phyloP scores from a whole-genome alignment of 1,284 basidiomycete genomes.

The Ceratobasidium theobromae region DNA sequence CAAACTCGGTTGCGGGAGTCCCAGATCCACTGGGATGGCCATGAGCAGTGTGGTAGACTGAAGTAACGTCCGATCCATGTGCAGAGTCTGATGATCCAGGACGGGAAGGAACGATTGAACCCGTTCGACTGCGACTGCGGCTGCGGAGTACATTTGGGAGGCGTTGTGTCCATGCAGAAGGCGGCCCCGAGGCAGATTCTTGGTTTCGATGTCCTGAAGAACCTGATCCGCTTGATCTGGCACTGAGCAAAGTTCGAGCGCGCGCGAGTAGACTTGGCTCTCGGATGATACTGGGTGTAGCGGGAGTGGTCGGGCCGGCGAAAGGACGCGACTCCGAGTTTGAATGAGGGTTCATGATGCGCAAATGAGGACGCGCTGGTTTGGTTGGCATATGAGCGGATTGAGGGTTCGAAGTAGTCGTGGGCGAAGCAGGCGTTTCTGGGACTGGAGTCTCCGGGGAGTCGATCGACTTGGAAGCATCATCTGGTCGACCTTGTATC shows the following conservation, averaged over 20 bases:
- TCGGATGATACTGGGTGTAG: background rate
- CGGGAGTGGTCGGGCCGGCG: background rate
- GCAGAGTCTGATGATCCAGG: background rate
- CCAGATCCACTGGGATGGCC: no score
- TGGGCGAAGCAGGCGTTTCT: background rate
- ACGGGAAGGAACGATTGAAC: background rate
- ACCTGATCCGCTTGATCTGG: background rate
- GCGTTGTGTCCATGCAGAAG: slow-evolving; percentile 24
- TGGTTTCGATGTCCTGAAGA: background rate
- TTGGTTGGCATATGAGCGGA: background rate
- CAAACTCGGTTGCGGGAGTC: slow-evolving; percentile 13
- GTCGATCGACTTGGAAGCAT: background rate
- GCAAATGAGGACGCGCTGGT: background rate
- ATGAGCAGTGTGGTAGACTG: slow-evolving; percentile 14
- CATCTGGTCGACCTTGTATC: background rate
- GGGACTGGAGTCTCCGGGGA: background rate
- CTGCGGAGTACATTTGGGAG: background rate
- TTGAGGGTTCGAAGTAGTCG: background rate
- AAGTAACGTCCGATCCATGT: slow-evolving; percentile 18
- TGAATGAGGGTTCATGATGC: background rate
- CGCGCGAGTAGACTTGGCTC: slow-evolving; percentile 17
- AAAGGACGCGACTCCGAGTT: background rate
- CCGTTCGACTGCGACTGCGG: background rate
- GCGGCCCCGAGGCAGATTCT: background rate
- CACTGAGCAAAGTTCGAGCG: slow-evolving; percentile 1